Percentiles rank a stretch among this genome's conserved stretches.
Evolutionary conservation across 148 eudicot genomes (phyloP).

Genomic region (Cornus florida): DNA sequence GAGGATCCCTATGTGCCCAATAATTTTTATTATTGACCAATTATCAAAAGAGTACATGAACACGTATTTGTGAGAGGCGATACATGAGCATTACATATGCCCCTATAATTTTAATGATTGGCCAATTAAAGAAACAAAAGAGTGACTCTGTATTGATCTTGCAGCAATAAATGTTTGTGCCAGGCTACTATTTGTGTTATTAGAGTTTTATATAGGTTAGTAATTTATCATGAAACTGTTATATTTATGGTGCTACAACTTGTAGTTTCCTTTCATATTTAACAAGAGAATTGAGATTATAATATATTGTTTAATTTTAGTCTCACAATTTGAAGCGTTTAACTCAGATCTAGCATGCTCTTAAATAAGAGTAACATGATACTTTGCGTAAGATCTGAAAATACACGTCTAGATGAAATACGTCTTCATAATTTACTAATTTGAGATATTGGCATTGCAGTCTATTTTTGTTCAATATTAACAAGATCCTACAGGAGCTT

Average conservation of each 20-base stretch:
- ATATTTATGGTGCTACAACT: no score
- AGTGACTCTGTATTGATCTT: no score
- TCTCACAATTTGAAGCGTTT: not conserved
- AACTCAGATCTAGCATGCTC: not conserved
- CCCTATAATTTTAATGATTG: not conserved
- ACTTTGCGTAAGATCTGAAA: not conserved
- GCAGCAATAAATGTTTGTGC: not conserved
- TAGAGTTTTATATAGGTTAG: not conserved
- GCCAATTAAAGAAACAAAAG: no score
- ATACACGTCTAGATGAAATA: no score
- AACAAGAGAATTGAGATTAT: not conserved
- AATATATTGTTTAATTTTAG: not conserved
- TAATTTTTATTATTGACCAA: not conserved
- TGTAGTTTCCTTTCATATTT: not conserved
- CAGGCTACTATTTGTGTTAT: not conserved
- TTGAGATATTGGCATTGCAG: no score
- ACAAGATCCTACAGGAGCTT: no score
- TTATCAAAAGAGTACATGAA: not conserved
- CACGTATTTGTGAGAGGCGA: no score
- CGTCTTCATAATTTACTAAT: no score
- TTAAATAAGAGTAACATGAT: not conserved
- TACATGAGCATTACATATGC: no score
- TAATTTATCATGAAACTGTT: not conserved
- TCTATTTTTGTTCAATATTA: no score
- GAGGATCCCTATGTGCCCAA: not conserved